Percentiles rank a stretch among this genome's conserved stretches.
Evolutionary conservation across 2,329 filamentous ascomycete genomes (phyloP).

Genomic region (Clonostachys byssicola): DNA sequence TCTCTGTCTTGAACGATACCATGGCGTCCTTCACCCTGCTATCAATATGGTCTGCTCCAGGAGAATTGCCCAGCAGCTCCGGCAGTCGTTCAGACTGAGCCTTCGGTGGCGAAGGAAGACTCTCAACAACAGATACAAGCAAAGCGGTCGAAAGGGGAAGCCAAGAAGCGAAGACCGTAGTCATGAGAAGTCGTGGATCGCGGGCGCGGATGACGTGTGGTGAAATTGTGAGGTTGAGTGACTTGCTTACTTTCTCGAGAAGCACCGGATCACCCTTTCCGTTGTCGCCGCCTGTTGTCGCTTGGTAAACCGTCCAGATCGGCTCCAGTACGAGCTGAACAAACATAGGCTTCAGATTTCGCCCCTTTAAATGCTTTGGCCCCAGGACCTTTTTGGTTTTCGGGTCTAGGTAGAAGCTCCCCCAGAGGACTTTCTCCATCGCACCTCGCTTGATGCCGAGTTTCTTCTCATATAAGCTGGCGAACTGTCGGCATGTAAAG

Average conservation of each 20-base stretch:
- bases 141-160: slow-evolving; percentile 88
- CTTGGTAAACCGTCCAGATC: slow-evolving; percentile 93
- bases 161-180: slow-evolving; percentile 84
- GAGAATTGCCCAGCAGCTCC: slow-evolving; percentile 73
- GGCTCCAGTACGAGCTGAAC: slow-evolving; percentile 94
- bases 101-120: slow-evolving; percentile 75
- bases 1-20: slow-evolving; percentile 68
- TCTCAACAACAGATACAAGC: slow-evolving; percentile 90
- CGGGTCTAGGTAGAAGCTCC: slow-evolving; percentile 92
- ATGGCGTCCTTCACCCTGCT: slow-evolving; percentile 72
- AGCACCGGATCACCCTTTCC: slow-evolving; percentile 79
- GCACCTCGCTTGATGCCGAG: slow-evolving; percentile 85
- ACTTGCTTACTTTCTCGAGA: slow-evolving; percentile 93
- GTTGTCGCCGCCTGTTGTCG: slow-evolving; percentile 76
- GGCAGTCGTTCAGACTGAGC: slow-evolving; percentile 81
- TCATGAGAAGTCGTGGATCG: slow-evolving; percentile 80
- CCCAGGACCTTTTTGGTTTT: slow-evolving; percentile 93
- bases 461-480: slow-evolving; percentile 91
- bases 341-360: slow-evolving; percentile 92
- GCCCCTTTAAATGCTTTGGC: slow-evolving; percentile 87
- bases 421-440: slow-evolving; percentile 94
- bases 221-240: slow-evolving; percentile 76
- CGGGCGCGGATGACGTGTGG: slow-evolving; percentile 80
- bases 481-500: slow-evolving; percentile 93
- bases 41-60: slow-evolving; percentile 70